Conservation (phyloP, 2,329 filamentous ascomycete genomes). For the Capronia epimyces region DNA sequence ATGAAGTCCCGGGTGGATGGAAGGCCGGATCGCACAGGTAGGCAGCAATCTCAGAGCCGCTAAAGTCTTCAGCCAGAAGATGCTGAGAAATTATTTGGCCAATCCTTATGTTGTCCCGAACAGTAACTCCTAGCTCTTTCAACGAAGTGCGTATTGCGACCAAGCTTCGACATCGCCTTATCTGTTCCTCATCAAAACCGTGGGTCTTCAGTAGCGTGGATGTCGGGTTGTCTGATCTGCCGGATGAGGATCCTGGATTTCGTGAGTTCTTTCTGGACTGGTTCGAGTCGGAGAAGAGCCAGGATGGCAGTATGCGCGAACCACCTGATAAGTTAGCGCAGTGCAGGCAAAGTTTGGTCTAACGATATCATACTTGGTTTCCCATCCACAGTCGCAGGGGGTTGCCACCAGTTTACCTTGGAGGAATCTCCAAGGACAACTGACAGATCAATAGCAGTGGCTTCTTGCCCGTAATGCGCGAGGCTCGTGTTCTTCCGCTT, state of each 20-base stretch:
- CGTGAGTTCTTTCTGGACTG: background rate
- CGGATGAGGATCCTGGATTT: background rate
- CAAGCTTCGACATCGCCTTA: constrained; percentile 13
- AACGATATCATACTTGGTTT: background rate
- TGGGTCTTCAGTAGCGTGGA: background rate
- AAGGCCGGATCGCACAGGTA: constrained; percentile 25
- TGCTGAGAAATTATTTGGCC: constrained; percentile 14
- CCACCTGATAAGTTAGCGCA: background rate
- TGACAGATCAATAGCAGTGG: constrained; percentile 36
- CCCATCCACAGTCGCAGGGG: background rate
- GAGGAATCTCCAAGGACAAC: constrained; percentile 36
- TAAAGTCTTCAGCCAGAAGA: constrained; percentile 11
- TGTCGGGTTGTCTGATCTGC: background rate
- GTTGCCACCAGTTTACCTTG: constrained; percentile 27
- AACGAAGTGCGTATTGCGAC: constrained; percentile 10
- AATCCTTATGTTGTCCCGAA: constrained; percentile 5
- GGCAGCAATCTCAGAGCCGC: constrained; percentile 14
- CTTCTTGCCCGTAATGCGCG: constrained; percentile 34
- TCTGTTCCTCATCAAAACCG: background rate
- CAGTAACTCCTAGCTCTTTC: constrained; percentile 3
- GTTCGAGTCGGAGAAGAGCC: constrained; percentile 7
- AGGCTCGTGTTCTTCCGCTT: constrained; percentile 52
- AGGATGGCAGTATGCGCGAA: constrained; percentile 14
- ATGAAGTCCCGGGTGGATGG: constrained; percentile 23
- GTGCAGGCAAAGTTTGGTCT: background rate